Base-by-base conservation (phyloP, 2,329 filamentous ascomycete genomes). In the Fusarium goolgardi region DNA sequence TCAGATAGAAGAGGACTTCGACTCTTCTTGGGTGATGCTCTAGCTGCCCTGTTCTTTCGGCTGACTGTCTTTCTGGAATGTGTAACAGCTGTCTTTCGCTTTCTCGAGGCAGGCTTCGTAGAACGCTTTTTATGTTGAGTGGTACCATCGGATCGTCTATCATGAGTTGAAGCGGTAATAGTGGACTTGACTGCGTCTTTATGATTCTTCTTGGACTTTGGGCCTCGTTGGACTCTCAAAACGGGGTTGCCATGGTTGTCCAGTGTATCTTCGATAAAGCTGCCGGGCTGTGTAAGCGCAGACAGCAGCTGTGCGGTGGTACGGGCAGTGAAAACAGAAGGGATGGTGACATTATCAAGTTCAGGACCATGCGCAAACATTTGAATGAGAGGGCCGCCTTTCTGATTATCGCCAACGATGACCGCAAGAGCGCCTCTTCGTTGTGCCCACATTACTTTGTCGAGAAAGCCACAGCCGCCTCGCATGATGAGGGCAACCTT, bases 401-500 rank as follows among this genome's bases (percentile, higher is more conserved):
- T 91, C 59, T 92, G 91, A 77, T 97, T 92, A 78, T 99, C 96
- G 27, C 96, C 96, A 5, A 99, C 94, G 69, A 99, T 96, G 63
- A 99, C 83, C 35, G 93, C 96, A 62, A 94, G 86, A 21, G 91
- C 96, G 25, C 96, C 96, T 75, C 96, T 88, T 64, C 94, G 87
- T 78, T 99, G 96, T 15, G 92, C 93, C 96, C 96, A 99, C 82
- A 96, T 95, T 67, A 96, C 93, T 80, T 99, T 99, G 76, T 98
- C 95, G 63, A 97, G 80, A 77, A 99, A 99, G 7, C 96, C 96
- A 78, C 96, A 99, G 10, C 95, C 96, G 59, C 96, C 96, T 56
- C 96, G 89, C 78, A 93, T 96, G 58, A 99, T 84, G 53, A 99
- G 83, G 3, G 97, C 96, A 47, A 99, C 88, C 80, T 97, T 98